phyloP scores from a whole-genome alignment of 495 filamentous ascomycete genomes.

The Talaromyces stipitatus region DNA sequence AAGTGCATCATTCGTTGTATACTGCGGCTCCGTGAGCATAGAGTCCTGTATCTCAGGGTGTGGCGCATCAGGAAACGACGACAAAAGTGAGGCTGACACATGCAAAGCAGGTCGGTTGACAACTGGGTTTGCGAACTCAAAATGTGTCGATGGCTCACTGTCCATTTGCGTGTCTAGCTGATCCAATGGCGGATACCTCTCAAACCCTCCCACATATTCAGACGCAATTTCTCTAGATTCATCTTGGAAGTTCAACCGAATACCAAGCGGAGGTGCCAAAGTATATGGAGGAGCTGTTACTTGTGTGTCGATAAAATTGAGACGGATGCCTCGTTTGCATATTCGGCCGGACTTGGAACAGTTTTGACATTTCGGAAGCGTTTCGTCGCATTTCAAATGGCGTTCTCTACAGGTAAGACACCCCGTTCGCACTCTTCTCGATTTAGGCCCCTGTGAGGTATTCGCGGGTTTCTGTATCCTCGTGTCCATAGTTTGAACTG shows the following conservation, averaged over 20 bases:
- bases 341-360: constrained; percentile 80
- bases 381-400: constrained; percentile 81
- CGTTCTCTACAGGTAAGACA: constrained; percentile 73
- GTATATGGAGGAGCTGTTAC: constrained; percentile 59
- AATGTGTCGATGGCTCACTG: constrained; percentile 26
- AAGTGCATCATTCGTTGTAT: constrained; percentile 24
- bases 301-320: constrained; percentile 90
- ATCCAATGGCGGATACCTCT: constrained; percentile 57
- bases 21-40: constrained; percentile 18
- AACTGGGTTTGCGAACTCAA: constrained; percentile 27
- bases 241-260: constrained; percentile 73
- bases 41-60: constrained; percentile 19
- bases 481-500: background rate
- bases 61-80: constrained; percentile 20
- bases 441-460: constrained; percentile 36
- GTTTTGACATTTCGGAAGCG: constrained; percentile 69
- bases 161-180: constrained; percentile 22
- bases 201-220: constrained; percentile 78
- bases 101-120: constrained; percentile 34
- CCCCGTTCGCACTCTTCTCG: constrained; percentile 65
- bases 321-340: constrained; percentile 78
- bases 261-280: constrained; percentile 53
- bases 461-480: background rate
- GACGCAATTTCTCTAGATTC: constrained; percentile 88
- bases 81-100: constrained; percentile 29